Evolutionary conservation across 169 alveolate species (phyloP).

Genomic region (Cryptosporidium xiaoi): DNA sequence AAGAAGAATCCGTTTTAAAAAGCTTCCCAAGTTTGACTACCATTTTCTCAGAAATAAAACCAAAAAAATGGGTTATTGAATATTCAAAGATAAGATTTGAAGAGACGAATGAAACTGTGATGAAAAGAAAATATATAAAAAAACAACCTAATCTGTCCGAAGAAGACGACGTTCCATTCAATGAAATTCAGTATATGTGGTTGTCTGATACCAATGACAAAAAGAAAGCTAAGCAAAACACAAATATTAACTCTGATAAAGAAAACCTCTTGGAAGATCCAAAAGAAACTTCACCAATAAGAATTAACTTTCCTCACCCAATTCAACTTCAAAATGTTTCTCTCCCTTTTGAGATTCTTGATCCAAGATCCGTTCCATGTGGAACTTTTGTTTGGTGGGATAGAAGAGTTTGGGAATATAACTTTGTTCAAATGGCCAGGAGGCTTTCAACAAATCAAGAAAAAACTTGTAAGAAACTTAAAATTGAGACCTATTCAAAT

Average conservation of each 20-base stretch:
- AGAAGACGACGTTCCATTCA: conserved; percentile 34
- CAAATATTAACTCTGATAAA: neutral
- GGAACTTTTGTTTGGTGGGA: conserved; percentile 74
- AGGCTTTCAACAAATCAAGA: conserved; percentile 45
- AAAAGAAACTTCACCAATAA: conserved; percentile 45
- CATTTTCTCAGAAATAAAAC: conserved; percentile 18
- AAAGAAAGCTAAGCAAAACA: conserved; percentile 10
- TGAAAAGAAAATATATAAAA: conserved; percentile 7
- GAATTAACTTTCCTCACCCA: conserved; percentile 67
- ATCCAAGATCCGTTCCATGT: conserved; percentile 62
- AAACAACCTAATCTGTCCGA: conserved; percentile 4
- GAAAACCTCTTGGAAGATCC: conserved; percentile 28
- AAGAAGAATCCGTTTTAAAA: conserved; percentile 14
- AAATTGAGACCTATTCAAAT: conserved; percentile 3
- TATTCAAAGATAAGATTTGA: neutral
- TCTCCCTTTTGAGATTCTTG: conserved; percentile 58
- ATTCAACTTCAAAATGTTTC: conserved; percentile 61
- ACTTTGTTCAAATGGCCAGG: conserved; percentile 64
- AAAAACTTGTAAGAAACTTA: conserved; percentile 41
- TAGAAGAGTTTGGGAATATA: conserved; percentile 73
- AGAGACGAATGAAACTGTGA: neutral
- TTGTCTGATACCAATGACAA: conserved; percentile 20
- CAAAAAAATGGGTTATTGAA: conserved; percentile 32
- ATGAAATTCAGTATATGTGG: conserved; percentile 53
- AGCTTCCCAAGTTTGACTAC: conserved; percentile 51